These are phyloP conservation scores for Lactarius indigo DNA, from an alignment of 768 basidiomycete species.

Conservation along the genomic window DNA sequence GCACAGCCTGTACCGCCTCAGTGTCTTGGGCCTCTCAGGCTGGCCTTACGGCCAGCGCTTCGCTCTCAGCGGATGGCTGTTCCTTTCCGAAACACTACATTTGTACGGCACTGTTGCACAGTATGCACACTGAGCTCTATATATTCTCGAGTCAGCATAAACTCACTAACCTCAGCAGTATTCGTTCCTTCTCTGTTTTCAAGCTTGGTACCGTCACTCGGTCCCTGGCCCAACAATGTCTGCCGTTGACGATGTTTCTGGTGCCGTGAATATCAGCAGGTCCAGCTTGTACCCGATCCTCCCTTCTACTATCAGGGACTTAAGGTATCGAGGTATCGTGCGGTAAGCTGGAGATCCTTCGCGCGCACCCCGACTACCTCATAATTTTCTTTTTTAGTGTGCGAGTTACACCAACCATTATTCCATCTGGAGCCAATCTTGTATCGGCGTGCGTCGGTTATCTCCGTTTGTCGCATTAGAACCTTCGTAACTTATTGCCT, in stretches of 20 bases:
- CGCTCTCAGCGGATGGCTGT: too few relatives aligned
- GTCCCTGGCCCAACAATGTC: too few relatives aligned
- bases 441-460: conserved; percentile 3
- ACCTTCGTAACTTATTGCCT: background rate
- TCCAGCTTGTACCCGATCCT: background rate
- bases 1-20: too few relatives aligned
- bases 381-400: conserved; percentile 1
- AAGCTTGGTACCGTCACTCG: too few relatives aligned
- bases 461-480: background rate
- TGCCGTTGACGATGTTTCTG: background rate
- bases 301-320: background rate
- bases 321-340: background rate
- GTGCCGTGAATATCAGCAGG: background rate
- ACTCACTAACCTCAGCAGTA: too few relatives aligned
- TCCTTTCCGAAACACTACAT: too few relatives aligned
- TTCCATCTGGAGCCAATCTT: background rate
- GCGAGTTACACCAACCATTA: background rate
- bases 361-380: background rate
- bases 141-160: too few relatives aligned
- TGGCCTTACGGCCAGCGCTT: too few relatives aligned
- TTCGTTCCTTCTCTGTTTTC: too few relatives aligned
- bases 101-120: too few relatives aligned
- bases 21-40: too few relatives aligned
- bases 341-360: background rate
- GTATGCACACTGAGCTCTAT: too few relatives aligned